phyloP scores from a whole-genome alignment of 2,329 filamentous ascomycete species.

The Penicillium sp. region DNA sequence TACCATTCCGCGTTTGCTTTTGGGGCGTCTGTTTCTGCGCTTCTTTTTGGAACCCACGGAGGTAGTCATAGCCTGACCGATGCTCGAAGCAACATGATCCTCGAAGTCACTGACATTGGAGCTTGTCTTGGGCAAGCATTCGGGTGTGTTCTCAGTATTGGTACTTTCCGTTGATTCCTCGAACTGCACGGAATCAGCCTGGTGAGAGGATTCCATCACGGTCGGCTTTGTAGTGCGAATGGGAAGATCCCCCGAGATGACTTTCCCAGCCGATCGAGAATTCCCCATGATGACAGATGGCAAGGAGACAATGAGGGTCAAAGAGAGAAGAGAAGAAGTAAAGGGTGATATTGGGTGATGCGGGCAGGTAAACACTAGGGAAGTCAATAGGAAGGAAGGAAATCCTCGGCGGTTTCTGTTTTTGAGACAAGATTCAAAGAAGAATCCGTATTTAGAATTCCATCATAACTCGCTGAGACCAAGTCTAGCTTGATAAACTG shows the following conservation, averaged over 20 bases:
- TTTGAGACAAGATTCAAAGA: no score
- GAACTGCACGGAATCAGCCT: background rate
- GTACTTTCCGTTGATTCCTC: background rate
- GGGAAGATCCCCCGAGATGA: conserved; percentile 2
- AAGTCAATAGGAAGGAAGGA: background rate
- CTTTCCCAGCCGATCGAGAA: background rate
- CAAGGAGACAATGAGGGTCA: background rate
- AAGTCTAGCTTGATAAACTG: no score
- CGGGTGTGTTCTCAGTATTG: background rate
- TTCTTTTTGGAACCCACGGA: conserved; percentile 21
- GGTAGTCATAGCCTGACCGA: background rate
- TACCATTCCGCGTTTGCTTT: conserved; percentile 35
- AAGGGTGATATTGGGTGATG: background rate
- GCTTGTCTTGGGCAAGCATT: background rate
- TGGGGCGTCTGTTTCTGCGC: conserved; percentile 34
- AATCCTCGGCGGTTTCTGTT: no score
- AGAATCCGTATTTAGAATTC: no score
- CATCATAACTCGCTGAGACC: no score
- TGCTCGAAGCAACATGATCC: background rate
- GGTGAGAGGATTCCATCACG: background rate
- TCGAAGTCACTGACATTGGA: background rate
- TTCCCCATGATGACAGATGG: conserved; percentile 1
- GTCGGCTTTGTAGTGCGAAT: background rate
- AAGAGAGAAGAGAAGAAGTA: background rate
- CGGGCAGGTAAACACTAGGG: background rate